A percentile compares a stretch with the other conserved stretches of the same genome.
Evolutionary conservation across 768 basidiomycete species (phyloP).

Genomic region (Terana coerulea): DNA sequence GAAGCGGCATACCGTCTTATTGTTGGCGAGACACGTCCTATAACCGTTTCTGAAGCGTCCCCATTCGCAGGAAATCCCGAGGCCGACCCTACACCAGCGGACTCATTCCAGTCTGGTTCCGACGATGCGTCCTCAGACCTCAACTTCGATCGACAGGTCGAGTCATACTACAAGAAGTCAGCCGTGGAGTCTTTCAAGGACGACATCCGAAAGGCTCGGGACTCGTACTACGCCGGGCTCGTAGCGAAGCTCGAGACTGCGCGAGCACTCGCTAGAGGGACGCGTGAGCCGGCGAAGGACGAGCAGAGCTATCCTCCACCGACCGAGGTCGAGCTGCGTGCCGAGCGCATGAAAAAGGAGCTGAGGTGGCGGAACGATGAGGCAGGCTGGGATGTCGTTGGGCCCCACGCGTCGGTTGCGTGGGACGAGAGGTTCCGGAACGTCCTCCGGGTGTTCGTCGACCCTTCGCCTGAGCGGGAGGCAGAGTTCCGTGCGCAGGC

Average conservation of each 20-base stretch:
- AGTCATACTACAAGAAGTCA: conserved; percentile 67
- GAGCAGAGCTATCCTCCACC: conserved; percentile 75
- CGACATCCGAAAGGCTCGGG: conserved; percentile 64
- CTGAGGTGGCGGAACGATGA: conserved; percentile 77
- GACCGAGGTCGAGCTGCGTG: conserved; percentile 84
- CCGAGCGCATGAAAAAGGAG: conserved; percentile 89
- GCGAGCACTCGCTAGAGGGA: conserved; percentile 69
- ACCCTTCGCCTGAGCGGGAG: conserved; percentile 26
- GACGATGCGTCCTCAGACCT: conserved; percentile 45
- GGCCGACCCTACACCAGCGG: conserved; percentile 17
- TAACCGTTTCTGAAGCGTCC: conserved; percentile 30
- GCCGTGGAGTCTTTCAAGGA: conserved; percentile 41
- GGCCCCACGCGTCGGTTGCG: conserved; percentile 53
- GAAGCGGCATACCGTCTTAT: conserved; percentile 79
- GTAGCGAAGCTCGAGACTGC: conserved; percentile 64
- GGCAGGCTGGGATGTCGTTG: conserved; percentile 75
- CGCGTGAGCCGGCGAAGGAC: conserved; percentile 81
- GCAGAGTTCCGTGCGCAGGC: conserved; percentile 14
- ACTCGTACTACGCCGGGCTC: conserved; percentile 73
- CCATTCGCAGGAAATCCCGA: conserved; percentile 22
- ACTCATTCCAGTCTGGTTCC: conserved; percentile 16
- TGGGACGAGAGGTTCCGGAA: conserved; percentile 78
- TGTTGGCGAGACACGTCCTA: conserved; percentile 54
- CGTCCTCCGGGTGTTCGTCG: conserved; percentile 56
- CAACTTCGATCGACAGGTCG: conserved; percentile 67